These are phyloP conservation scores for Penicillium sp. DNA, from an alignment of 2,329 filamentous ascomycete species.

Conservation along the genomic window DNA sequence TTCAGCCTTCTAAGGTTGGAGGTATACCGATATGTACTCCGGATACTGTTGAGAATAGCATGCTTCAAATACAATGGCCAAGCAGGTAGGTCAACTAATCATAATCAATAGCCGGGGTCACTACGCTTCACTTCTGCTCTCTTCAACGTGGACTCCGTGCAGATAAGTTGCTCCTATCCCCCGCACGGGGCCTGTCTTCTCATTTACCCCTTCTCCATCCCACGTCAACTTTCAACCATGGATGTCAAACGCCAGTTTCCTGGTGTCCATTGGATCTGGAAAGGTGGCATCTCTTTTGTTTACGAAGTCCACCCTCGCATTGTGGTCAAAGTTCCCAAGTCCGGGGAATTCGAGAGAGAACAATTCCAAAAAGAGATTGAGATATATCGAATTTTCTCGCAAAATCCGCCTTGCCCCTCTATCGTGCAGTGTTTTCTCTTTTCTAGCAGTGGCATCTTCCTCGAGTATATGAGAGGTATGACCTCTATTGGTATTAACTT, in stretches of 20 bases:
- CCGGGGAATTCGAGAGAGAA: slow-evolving; percentile 25
- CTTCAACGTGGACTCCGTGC: no score
- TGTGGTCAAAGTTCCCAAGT: slow-evolving; percentile 29
- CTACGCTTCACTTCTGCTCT: no score
- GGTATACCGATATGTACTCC: no score
- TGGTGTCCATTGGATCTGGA: slow-evolving; percentile 25
- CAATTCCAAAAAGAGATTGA: slow-evolving; percentile 28
- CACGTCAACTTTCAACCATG: slow-evolving; percentile 9
- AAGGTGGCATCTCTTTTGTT: slow-evolving; percentile 28
- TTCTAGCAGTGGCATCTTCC: slow-evolving; percentile 26
- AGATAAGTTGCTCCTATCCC: no score
- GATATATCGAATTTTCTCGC: slow-evolving; percentile 26
- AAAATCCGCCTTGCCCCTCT: slow-evolving; percentile 22
- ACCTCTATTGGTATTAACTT: not conserved
- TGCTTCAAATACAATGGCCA: no score
- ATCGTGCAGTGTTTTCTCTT: slow-evolving; percentile 27
- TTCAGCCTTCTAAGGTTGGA: no score
- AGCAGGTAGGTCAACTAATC: no score
- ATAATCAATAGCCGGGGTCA: no score
- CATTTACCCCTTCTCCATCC: no score
- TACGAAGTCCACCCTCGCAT: slow-evolving; percentile 31
- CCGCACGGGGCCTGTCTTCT: no score
- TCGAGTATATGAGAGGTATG: slow-evolving; percentile 32
- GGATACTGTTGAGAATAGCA: no score
- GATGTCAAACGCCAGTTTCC: slow-evolving; percentile 20